A percentile compares a stretch with the other conserved stretches of the same genome.
phyloP scores from a whole-genome alignment of 2,329 filamentous ascomycete genomes.

The Pseudocercospora musae region DNA sequence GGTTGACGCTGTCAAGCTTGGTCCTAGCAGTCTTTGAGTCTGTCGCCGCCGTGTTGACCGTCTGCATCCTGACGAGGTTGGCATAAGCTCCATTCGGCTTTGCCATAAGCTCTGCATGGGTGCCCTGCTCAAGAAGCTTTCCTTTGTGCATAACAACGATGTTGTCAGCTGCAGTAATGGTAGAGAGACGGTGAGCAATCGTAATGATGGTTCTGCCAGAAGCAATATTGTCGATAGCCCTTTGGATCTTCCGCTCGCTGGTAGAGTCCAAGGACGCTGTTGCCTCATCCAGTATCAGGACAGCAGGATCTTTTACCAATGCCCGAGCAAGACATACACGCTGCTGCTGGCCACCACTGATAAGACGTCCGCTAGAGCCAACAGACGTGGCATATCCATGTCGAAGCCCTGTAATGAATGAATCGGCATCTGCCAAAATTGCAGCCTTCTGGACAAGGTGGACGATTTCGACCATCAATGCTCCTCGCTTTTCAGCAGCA shows the following conservation, averaged over 20 bases:
- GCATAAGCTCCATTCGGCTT: constrained; percentile 39
- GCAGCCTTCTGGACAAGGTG: constrained; percentile 50
- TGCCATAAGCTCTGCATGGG: constrained; percentile 46
- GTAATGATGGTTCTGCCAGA: constrained; percentile 41
- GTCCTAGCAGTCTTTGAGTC: not conserved
- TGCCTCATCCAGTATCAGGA: constrained; percentile 58
- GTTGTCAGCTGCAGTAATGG: constrained; percentile 41
- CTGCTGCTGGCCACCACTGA: constrained; percentile 44
- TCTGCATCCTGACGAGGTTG: constrained; percentile 49
- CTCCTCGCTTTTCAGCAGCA: constrained; percentile 36
- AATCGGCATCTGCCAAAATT: constrained; percentile 53
- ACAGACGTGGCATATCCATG: constrained; percentile 49
- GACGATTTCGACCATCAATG: constrained; percentile 50
- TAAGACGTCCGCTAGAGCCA: constrained; percentile 34
- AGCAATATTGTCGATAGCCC: constrained; percentile 35
- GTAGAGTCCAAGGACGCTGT: constrained; percentile 43
- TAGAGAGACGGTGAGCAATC: constrained; percentile 44
- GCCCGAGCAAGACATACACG: constrained; percentile 44
- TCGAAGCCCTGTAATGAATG: constrained; percentile 54
- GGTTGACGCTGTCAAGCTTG: not conserved
- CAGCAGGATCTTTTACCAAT: constrained; percentile 37
- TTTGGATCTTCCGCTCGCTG: constrained; percentile 38
- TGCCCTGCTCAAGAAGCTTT: constrained; percentile 47
- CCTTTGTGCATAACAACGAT: constrained; percentile 50
- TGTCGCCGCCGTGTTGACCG: constrained; percentile 18